Conservation (phyloP, 768 basidiomycete species). For the Kwoniella dejecticola region DNA sequence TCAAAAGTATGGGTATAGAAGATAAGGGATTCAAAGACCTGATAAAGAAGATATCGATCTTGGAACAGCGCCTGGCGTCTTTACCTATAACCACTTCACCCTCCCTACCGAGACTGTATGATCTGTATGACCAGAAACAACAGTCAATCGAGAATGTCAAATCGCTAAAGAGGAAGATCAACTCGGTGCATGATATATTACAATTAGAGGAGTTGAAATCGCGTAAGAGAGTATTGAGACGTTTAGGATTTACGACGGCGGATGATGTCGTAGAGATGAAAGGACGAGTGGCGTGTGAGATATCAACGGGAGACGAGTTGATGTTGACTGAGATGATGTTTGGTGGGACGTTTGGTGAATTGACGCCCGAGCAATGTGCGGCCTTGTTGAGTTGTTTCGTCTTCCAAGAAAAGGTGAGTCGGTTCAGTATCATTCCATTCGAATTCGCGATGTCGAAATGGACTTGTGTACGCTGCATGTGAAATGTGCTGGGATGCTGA, state of each 20-base stretch:
- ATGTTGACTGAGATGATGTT: constrained; percentile 95
- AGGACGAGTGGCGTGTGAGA: constrained; percentile 97
- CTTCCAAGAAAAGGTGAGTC: constrained; percentile 84
- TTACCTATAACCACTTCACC: constrained; percentile 78
- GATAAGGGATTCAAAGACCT: constrained; percentile 89
- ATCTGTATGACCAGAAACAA: constrained; percentile 75
- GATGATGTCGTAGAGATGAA: constrained; percentile 97
- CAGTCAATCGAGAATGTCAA: constrained; percentile 59
- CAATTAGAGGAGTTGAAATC: constrained; percentile 96
- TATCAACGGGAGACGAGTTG: constrained; percentile 94
- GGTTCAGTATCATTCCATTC: background rate
- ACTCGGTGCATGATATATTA: constrained; percentile 84
- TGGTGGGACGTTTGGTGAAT: constrained; percentile 89
- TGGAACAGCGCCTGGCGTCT: constrained; percentile 82
- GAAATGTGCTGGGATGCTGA: too few species aligned
- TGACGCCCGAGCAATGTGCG: constrained; percentile 88
- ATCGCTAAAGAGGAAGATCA: constrained; percentile 78
- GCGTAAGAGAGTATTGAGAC: constrained; percentile 87
- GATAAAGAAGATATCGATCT: constrained; percentile 86
- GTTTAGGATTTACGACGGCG: constrained; percentile 83
- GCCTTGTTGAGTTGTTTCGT: constrained; percentile 96
- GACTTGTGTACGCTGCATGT: too few species aligned
- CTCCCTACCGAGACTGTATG: constrained; percentile 76
- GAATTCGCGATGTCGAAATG: too few species aligned
- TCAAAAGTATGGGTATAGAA: constrained; percentile 92